A percentile compares a stretch with the other conserved stretches of the same genome.
Conservation (phyloP, 192 early-diverging fungal species). For the Phlyctochytrium arcticum region DNA sequence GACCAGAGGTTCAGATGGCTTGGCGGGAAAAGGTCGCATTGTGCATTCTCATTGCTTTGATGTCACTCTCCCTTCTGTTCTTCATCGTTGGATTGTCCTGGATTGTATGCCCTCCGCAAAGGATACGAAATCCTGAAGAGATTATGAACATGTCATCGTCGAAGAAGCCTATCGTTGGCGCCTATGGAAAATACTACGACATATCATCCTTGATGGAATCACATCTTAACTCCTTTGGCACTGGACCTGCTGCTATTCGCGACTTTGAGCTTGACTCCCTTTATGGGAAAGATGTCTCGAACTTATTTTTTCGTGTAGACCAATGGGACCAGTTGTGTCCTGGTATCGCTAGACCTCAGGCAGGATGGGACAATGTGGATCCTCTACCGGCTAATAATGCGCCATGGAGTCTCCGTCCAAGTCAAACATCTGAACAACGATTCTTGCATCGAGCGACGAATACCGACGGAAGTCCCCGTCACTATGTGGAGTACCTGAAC, state of each 20-base stretch:
- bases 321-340: conserved; percentile 24
- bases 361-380: conserved; percentile 27
- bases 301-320: conserved; percentile 23
- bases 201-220: conserved; percentile 2
- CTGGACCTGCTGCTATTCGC: conserved; percentile 4
- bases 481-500: conserved; percentile 32
- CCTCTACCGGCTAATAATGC: not conserved
- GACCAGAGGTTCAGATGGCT: conserved; percentile 80
- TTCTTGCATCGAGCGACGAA: conserved; percentile 3
- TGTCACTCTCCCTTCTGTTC: conserved; percentile 69
- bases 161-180: conserved; percentile 11
- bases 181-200: conserved; percentile 31
- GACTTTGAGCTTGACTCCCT: conserved; percentile 19
- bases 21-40: conserved; percentile 81
- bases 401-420: not conserved
- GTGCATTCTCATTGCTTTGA: conserved; percentile 67
- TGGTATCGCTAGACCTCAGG: conserved; percentile 8
- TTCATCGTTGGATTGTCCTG: conserved; percentile 70
- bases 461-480: conserved; percentile 2
- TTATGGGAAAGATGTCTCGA: conserved; percentile 32
- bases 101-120: conserved; percentile 70
- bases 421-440: not conserved
- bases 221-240: conserved; percentile 13
- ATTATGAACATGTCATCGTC: not conserved
- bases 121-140: conserved; percentile 9